Percentiles rank a stretch among this genome's conserved stretches.
phyloP scores from a whole-genome alignment of 371 early-diverging fungal genomes.

The Mortierella sp. region DNA sequence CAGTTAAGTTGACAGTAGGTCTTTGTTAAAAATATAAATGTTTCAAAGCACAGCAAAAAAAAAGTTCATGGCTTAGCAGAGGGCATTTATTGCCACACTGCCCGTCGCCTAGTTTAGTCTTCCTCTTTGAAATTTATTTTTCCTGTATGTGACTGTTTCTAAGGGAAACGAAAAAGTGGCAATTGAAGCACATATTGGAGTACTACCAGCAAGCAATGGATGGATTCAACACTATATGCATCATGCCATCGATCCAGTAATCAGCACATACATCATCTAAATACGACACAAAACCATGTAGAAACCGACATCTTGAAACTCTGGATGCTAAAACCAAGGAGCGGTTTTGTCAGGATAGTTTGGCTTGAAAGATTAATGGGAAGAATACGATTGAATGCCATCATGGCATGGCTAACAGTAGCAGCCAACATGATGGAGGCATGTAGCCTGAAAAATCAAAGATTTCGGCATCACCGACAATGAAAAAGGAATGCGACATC shows the following conservation, averaged over 20 bases:
- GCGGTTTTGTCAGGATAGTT: not conserved
- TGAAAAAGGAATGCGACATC: too few species aligned
- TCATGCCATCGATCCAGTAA: conserved; percentile 25
- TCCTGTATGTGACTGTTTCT: conserved; percentile 37
- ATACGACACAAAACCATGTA: not conserved
- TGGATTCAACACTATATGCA: conserved; percentile 8
- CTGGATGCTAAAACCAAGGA: not conserved
- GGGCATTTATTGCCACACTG: not conserved
- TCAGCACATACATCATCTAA: not conserved
- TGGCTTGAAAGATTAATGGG: not conserved
- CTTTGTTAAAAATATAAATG: not conserved
- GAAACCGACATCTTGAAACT: not conserved
- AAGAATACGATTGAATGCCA: not conserved
- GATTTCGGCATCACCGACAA: not conserved
- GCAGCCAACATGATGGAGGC: too few species aligned
- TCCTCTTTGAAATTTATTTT: conserved; percentile 49
- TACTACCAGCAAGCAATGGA: not conserved
- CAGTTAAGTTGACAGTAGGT: too few species aligned
- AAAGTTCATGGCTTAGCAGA: conserved; percentile 12
- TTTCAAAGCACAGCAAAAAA: not conserved
- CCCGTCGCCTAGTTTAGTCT: conserved; percentile 3
- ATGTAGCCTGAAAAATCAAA: too few species aligned
- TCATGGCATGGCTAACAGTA: too few species aligned
- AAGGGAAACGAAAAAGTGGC: not conserved
- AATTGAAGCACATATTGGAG: not conserved